Evolutionary conservation across 2,329 filamentous ascomycete species (phyloP), one percentile per base, ranked within the genome.

Genomic region (Orbilia brochopaga): DNA sequence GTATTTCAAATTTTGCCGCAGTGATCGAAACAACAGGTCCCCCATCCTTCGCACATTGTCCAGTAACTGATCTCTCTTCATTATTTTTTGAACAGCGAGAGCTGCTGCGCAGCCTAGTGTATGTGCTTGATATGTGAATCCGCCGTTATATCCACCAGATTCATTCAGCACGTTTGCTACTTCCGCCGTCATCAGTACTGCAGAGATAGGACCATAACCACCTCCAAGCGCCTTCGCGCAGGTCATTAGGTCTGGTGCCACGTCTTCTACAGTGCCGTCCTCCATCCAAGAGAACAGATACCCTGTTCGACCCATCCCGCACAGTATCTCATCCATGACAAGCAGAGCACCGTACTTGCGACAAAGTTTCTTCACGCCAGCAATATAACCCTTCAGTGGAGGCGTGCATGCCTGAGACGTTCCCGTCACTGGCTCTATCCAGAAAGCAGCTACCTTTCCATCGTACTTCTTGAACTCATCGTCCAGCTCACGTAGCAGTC

Each of bases 291-390:
- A 85, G 79, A 90, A 84, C 74, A 88, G 78, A 2, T 80, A 83
- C 0, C 86, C 87, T 0, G 82, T 83, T 0, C 86, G 80, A 0
- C 87, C 87, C 78, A 84, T 84, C 1, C 87, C 87, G 53, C 85
- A 88, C 88, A 92, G 90, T 50, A 91, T 83, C 77, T 93, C 90
- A 76, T 94, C 91, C 0, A 93, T 80, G 51, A 93, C 88, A n/a
- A 94, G 81, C 0, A 94, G 83, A 0, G 88, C 86, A 0, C 88
- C 90, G 76, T 93, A 83, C 70, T 85, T 85, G 58, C 88, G 83
- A 77, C 90, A 94, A 0, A 94, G 81, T 1, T 81, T 80, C 75
- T 85, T 84, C 79, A 93, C 85, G 0, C 87, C 88, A 56, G 82
- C 80, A 55, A 92, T 86, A 74, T 94, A 94, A 0, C 89, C 89